A percentile compares a stretch with the other conserved stretches of the same genome.
These are phyloP conservation scores for Paraphaeosphaeria sporulosa DNA, from an alignment of 2,329 filamentous ascomycete genomes.

Conservation along the genomic window DNA sequence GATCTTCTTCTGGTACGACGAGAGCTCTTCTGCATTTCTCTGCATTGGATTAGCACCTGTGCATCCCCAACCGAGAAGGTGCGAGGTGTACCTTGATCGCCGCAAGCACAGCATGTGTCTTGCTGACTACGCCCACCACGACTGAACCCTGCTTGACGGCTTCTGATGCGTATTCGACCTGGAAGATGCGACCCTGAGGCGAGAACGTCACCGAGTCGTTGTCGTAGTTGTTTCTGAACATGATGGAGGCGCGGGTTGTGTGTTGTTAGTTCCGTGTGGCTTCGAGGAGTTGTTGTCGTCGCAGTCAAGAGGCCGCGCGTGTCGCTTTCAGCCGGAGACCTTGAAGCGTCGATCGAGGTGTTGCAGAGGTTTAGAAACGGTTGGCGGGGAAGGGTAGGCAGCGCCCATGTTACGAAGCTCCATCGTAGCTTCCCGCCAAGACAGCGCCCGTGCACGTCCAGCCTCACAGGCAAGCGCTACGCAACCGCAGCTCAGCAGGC, in stretches of 20 bases:
- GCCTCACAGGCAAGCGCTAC: constrained; percentile 24
- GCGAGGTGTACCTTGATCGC: constrained; percentile 81
- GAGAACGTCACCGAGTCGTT: constrained; percentile 99
- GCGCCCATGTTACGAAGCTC: constrained; percentile 34
- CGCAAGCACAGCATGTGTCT: constrained; percentile 95
- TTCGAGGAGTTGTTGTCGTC: not conserved
- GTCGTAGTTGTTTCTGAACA: constrained; percentile 99
- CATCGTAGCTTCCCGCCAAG: constrained; percentile 30
- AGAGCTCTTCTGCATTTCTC: constrained; percentile 99
- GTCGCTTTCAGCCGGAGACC: not conserved
- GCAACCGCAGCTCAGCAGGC: constrained; percentile 25
- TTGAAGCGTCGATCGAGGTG: not conserved
- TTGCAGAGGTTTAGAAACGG: not conserved
- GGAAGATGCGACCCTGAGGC: constrained; percentile 98
- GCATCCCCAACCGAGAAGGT: not conserved
- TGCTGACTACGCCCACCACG: constrained; percentile 95
- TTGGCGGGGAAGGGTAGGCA: constrained; percentile 16
- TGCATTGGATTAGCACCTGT: constrained; percentile 49
- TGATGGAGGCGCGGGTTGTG: constrained; percentile 58
- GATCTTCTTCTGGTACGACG: constrained; percentile 99
- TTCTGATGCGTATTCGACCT: constrained; percentile 98
- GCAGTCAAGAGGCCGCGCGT: not conserved
- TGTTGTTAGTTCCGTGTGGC: constrained; percentile 9
- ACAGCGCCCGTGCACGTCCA: constrained; percentile 21
- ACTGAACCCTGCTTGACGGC: constrained; percentile 99